phyloP scores from a whole-genome alignment of 805 yeast species.

The Kazachstania taianensis region DNA sequence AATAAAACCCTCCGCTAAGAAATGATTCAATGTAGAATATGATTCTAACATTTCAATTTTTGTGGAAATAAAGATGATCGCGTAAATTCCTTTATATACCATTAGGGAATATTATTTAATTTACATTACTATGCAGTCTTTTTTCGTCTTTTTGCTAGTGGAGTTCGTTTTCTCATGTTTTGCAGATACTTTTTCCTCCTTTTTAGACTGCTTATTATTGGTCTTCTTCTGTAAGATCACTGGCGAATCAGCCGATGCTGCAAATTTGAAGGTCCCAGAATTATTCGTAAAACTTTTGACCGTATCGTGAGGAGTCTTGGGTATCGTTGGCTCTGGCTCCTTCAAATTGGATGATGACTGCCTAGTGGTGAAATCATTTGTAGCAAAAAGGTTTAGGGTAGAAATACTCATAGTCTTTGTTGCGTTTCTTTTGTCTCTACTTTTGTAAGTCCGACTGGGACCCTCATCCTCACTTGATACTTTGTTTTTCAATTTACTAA shows the following conservation, averaged over 20 bases:
- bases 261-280: neutral
- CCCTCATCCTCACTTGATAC: neutral
- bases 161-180: neutral
- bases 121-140: conserved; percentile 13
- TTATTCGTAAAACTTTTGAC: too few relatives aligned
- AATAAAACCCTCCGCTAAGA: too few relatives aligned
- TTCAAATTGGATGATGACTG: too few relatives aligned
- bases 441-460: neutral
- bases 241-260: conserved; percentile 3
- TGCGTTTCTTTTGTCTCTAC: conserved; percentile 9
- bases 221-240: neutral
- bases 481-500: conserved; percentile 24
- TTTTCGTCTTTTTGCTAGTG: conserved; percentile 4
- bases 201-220: neutral
- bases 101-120: too few relatives aligned
- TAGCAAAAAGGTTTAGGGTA: conserved; percentile 18
- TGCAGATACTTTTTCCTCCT: too few relatives aligned
- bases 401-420: conserved; percentile 9
- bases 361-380: neutral
- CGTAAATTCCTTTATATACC: too few relatives aligned
- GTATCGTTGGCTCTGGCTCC: too few relatives aligned
- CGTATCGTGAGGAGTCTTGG: too few relatives aligned
- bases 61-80: too few relatives aligned
- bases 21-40: too few relatives aligned
- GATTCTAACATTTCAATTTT: too few relatives aligned